Conservation (phyloP, 306 rosid species). For the Glycyrrhiza uralensis region DNA sequence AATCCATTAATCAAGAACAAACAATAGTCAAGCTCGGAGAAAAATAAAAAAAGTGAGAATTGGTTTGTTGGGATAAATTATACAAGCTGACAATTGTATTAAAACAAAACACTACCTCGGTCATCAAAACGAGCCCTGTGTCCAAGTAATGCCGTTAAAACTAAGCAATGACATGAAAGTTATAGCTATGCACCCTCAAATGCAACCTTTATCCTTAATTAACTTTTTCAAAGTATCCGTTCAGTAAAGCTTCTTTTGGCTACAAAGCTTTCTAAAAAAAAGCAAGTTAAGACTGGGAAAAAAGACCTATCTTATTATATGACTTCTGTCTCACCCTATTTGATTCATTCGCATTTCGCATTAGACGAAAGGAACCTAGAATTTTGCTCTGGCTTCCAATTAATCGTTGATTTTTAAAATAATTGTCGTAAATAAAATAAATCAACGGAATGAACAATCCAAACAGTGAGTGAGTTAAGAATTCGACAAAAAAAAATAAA, state of each 20-base stretch:
- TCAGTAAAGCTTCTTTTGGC: background rate
- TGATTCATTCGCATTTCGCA: background rate
- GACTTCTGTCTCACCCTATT: background rate
- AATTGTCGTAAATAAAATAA: background rate
- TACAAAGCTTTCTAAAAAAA: background rate
- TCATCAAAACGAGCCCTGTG: background rate
- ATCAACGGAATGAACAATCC: background rate
- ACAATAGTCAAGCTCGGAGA: background rate
- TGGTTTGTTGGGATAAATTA: background rate
- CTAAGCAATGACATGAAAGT: background rate
- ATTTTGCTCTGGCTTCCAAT: background rate
- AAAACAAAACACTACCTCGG: background rate
- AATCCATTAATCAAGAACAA: too few relatives aligned
- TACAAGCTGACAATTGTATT: background rate
- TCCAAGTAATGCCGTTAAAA: background rate
- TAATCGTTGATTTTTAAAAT: background rate
- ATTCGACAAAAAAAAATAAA: background rate
- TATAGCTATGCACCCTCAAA: background rate
- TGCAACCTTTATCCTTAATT: slow-evolving; percentile 8
- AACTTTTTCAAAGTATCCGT: background rate
- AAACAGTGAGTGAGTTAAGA: background rate
- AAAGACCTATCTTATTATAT: background rate
- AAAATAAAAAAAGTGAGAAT: background rate
- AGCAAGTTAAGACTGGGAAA: background rate
- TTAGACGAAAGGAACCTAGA: background rate